A percentile compares a stretch with the other conserved stretches of the same genome.
These are phyloP conservation scores for Aquanectria penicillioides DNA, from an alignment of 2,329 filamentous ascomycete genomes.

Conservation along the genomic window DNA sequence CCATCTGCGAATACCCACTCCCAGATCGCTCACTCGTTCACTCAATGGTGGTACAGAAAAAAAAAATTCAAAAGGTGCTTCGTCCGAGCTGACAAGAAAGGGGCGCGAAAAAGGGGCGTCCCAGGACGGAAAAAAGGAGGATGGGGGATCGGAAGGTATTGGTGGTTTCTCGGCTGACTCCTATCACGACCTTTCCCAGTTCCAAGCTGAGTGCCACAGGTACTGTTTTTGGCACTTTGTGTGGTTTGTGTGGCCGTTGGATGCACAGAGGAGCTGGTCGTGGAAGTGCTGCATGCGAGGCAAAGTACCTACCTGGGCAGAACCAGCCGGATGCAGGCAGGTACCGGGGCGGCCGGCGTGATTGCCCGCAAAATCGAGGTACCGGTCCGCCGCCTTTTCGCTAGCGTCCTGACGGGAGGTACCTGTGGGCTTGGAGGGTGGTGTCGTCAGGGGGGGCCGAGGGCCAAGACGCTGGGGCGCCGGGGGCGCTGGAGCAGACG, in stretches of 20 bases:
- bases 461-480: slow-evolving; percentile 1
- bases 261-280: neutral
- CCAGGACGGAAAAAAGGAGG: neutral
- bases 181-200: slow-evolving; percentile 2
- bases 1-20: slow-evolving; percentile 24
- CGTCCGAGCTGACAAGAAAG: slow-evolving; percentile 11
- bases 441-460: slow-evolving; percentile 18
- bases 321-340: slow-evolving; percentile 4
- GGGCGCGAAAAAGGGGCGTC: neutral
- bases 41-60: slow-evolving; percentile 3
- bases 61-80: slow-evolving; percentile 1
- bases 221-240: neutral
- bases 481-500: neutral
- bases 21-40: slow-evolving; percentile 11
- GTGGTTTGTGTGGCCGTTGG: slow-evolving; percentile 4
- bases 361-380: neutral
- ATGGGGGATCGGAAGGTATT: slow-evolving; percentile 5
- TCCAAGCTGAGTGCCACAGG: slow-evolving; percentile 7
- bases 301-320: no score
- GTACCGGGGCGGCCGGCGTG: neutral
- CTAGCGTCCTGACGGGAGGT: slow-evolving; percentile 7
- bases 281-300: no score
- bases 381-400: neutral
- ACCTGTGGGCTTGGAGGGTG: slow-evolving; percentile 8
- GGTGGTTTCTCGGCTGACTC: slow-evolving; percentile 9